Evolutionary conservation across 1,284 basidiomycete genomes (phyloP).

Genomic region (Mycosarcoma maydis): DNA sequence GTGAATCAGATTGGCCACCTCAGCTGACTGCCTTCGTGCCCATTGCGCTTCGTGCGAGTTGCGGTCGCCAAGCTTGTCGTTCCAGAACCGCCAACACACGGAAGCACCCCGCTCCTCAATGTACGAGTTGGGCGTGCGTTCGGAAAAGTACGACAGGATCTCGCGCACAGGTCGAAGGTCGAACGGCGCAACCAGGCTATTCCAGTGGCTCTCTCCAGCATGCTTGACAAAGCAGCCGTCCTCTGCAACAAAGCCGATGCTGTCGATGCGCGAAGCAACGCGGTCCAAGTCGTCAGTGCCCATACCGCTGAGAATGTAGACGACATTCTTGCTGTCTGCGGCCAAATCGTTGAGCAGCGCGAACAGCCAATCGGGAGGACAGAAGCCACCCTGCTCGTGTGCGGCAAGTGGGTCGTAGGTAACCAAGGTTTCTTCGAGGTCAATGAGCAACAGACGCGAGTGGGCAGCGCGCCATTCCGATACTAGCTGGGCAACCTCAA

Average conservation of each 20-base stretch:
- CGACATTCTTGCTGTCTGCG: constrained; percentile 76
- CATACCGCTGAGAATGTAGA: constrained; percentile 83
- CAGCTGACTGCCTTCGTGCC: constrained; percentile 84
- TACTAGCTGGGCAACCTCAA: constrained; percentile 65
- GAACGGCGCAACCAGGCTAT: constrained; percentile 80
- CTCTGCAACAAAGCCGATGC: constrained; percentile 83
- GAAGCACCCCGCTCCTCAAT: constrained; percentile 86
- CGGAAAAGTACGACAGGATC: constrained; percentile 79
- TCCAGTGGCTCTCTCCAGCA: constrained; percentile 71
- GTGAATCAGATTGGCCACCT: constrained; percentile 87
- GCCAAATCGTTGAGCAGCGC: constrained; percentile 74
- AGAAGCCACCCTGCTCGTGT: constrained; percentile 68
- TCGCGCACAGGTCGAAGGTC: constrained; percentile 80
- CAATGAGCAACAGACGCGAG: constrained; percentile 77
- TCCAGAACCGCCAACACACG: constrained; percentile 84
- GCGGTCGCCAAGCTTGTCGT: constrained; percentile 68
- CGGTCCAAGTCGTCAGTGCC: constrained; percentile 73
- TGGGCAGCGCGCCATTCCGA: constrained; percentile 69
- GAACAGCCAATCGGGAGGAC: constrained; percentile 73
- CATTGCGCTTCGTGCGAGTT: constrained; percentile 75
- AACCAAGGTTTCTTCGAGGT: constrained; percentile 83
- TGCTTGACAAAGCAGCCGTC: constrained; percentile 86
- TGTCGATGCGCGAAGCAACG: constrained; percentile 74
- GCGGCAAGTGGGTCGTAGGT: constrained; percentile 55
- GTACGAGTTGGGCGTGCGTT: constrained; percentile 84